Base-by-base conservation (phyloP, 169 alveolate species). In the Eimeria necatrix region DNA sequence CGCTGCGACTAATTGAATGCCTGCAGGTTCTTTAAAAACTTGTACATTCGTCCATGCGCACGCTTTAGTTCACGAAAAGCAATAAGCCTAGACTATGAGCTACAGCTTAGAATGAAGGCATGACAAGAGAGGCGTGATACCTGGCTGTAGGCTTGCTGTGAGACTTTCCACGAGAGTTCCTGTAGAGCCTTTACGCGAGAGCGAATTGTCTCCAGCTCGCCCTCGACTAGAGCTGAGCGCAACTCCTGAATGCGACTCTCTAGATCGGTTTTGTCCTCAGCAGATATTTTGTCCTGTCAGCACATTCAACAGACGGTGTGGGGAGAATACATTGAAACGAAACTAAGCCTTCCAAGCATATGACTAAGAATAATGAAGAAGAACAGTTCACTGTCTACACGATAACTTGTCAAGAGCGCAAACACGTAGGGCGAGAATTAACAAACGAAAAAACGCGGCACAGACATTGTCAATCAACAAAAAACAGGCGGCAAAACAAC, bases 91-190 rank as follows among this genome's bases (percentile, higher is more conserved):
- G 12, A 10, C 68, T 56, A 18, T 18, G 68, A 10, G 22, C 68
- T 1, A 14, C 22, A 56, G 20, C 68, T 14, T 56, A 18, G 22
- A 56, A 56, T 3, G 22, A 2, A 56, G 68, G 4, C 22, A 10
- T 56, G 0, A 0, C 68, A 0, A 2, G 20, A 56, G 80, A 9
- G 26, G 12, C 46, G 16, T 68, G 48, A 10, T 60, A 86, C 93
- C 93, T 99, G 99, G 96, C 98, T 98, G 96, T 99, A 93, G 20
- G 85, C 86, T 12, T 53, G 70, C 81, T 93, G 96, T 9, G 99
- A 98, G 56, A 98, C 98, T 91, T 97, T 98, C 99, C 99, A 98
- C 7, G 99, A 98, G 68, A 97, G 97, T 93, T 98, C 99, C 98
- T 98, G 99, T 64, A 98, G 96, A 81, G 96, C 95, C 93, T 98